Evolutionary conservation across 202 grass and related monocot species (phyloP).

Genomic region (Dendrocalamus latiflorus): DNA sequence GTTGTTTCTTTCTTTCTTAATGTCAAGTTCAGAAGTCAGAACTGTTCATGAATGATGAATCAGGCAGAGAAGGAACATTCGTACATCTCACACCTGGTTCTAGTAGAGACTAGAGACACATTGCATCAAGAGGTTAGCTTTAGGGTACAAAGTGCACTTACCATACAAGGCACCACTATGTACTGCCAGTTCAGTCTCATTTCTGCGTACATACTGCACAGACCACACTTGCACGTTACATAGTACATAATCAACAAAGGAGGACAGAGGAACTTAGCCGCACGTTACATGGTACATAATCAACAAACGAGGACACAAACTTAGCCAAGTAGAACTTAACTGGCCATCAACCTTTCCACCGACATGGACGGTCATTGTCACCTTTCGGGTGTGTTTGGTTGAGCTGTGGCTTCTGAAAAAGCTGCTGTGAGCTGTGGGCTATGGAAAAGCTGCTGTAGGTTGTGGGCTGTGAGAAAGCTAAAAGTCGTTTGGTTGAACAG

Average conservation of each 20-base stretch:
- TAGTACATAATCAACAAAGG: neutral
- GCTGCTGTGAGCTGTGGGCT: too few species aligned
- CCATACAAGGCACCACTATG: neutral
- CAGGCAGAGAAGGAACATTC: neutral
- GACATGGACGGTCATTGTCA: conserved; percentile 34
- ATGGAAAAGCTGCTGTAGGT: too few species aligned
- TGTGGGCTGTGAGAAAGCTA: too few species aligned
- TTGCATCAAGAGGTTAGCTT: neutral
- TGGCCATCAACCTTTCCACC: conserved; percentile 7
- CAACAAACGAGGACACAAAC: neutral
- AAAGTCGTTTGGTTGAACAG: too few species aligned
- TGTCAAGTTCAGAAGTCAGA: neutral
- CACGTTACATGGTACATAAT: too few species aligned
- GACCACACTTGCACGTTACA: neutral
- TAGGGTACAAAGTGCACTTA: neutral
- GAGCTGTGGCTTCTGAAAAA: too few species aligned
- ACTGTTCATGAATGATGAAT: neutral
- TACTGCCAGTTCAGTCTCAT: neutral
- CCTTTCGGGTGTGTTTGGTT: too few species aligned
- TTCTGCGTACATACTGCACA: neutral
- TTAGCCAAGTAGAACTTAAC: conserved; percentile 5
- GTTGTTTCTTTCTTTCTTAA: neutral
- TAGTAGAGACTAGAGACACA: too few species aligned
- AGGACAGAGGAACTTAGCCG: too few species aligned
- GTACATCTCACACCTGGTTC: neutral